Conservation (phyloP, 2,329 filamentous ascomycete genomes). For the Pseudogymnoascus sp. region DNA sequence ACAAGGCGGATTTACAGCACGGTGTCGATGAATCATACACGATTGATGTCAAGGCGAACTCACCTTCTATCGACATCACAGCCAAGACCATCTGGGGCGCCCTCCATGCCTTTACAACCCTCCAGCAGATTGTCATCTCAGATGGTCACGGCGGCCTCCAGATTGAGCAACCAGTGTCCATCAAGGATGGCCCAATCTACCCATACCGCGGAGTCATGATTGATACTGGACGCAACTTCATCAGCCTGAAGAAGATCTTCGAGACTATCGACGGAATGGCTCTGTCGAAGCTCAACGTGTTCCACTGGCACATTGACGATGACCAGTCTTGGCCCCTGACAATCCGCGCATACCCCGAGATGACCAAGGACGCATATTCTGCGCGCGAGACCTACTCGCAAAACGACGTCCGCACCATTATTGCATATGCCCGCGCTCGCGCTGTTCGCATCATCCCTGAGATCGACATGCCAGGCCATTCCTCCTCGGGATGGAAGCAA, state of each 20-base stretch:
- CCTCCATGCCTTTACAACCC: slow-evolving; percentile 63
- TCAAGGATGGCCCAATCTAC: slow-evolving; percentile 65
- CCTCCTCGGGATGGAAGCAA: slow-evolving; percentile 51
- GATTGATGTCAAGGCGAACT: slow-evolving; percentile 47
- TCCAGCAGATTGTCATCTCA: slow-evolving; percentile 70
- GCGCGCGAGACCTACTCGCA: slow-evolving; percentile 59
- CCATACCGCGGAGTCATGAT: slow-evolving; percentile 70
- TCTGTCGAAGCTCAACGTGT: slow-evolving; percentile 73
- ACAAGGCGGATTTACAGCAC: slow-evolving; percentile 42
- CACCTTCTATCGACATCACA: slow-evolving; percentile 41
- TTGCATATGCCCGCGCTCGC: slow-evolving; percentile 60
- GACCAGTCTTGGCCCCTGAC: slow-evolving; percentile 78
- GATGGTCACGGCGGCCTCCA: slow-evolving; percentile 46
- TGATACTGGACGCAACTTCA: slow-evolving; percentile 67
- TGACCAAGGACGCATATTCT: slow-evolving; percentile 69
- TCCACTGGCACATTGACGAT: slow-evolving; percentile 75
- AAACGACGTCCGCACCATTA: slow-evolving; percentile 55
- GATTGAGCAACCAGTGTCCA: slow-evolving; percentile 65
- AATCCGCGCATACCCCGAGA: slow-evolving; percentile 62
- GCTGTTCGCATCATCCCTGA: slow-evolving; percentile 67
- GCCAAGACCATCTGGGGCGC: slow-evolving; percentile 61
- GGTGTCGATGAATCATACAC: slow-evolving; percentile 69
- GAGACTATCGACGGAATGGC: slow-evolving; percentile 68
- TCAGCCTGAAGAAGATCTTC: slow-evolving; percentile 60
- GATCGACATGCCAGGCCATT: slow-evolving; percentile 74